phyloP scores from a whole-genome alignment of 2,329 filamentous ascomycete species.

The Paecilomyces variotii region DNA sequence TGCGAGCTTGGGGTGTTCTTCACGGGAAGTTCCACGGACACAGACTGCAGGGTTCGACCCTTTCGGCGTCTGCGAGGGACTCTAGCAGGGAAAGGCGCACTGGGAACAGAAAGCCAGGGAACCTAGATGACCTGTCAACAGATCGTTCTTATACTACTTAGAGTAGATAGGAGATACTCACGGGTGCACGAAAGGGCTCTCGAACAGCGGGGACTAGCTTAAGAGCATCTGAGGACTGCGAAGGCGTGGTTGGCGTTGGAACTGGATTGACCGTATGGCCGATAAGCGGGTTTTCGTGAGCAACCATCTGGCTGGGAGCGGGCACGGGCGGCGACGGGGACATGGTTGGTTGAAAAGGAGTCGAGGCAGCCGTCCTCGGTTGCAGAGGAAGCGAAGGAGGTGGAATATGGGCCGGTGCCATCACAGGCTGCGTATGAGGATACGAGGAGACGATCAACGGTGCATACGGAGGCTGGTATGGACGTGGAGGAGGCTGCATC shows the following conservation, averaged over 20 bases:
- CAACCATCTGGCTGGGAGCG: constrained; percentile 18
- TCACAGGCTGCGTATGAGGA: constrained; percentile 32
- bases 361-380: constrained; percentile 25
- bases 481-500: constrained; percentile 33
- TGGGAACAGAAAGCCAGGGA: constrained; percentile 53
- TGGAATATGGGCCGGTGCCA: constrained; percentile 29
- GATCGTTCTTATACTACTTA: not conserved
- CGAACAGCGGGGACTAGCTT: constrained; percentile 17
- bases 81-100: constrained; percentile 46
- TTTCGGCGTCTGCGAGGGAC: constrained; percentile 41
- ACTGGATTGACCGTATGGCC: constrained; percentile 14
- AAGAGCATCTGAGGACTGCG: constrained; percentile 18
- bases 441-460: constrained; percentile 38
- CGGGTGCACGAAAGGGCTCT: constrained; percentile 44
- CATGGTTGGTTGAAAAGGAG: constrained; percentile 28
- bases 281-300: constrained; percentile 19
- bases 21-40: constrained; percentile 44
- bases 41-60: constrained; percentile 25
- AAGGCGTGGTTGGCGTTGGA: constrained; percentile 26
- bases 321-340: constrained; percentile 25
- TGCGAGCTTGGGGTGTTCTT: constrained; percentile 27
- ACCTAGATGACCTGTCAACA: constrained; percentile 31
- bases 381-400: constrained; percentile 28
- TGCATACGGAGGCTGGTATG: constrained; percentile 32
- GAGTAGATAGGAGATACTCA: constrained; percentile 19